Percentiles rank a stretch among this genome's conserved stretches.
These are phyloP conservation scores for Fusarium dlaminii DNA, from an alignment of 2,329 filamentous ascomycete species.

Conservation along the genomic window DNA sequence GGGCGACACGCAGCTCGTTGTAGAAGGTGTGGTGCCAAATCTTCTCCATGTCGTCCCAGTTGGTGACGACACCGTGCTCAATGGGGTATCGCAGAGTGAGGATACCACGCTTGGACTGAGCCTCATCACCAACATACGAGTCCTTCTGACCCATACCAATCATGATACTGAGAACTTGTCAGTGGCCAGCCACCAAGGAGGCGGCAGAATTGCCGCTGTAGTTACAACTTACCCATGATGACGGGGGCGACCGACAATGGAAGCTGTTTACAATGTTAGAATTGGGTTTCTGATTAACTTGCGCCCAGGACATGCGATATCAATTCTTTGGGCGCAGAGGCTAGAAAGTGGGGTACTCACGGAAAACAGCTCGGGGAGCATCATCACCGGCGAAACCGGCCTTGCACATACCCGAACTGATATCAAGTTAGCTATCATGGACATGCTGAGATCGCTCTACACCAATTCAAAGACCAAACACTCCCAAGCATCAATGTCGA, in stretches of 20 bases:
- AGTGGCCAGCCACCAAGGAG: conserved; percentile 23
- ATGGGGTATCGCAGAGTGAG: conserved; percentile 99
- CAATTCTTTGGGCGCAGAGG: conserved; percentile 30
- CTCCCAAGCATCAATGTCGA: conserved; percentile 17
- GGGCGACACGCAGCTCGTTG: conserved; percentile 99
- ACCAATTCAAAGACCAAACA: conserved; percentile 2
- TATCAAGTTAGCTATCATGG: conserved; percentile 51
- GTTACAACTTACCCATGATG: conserved; percentile 90
- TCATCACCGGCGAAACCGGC: conserved; percentile 99
- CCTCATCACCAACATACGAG: conserved; percentile 99
- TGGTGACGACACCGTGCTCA: conserved; percentile 99
- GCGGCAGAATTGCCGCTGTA: conserved; percentile 12
- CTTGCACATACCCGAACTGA: conserved; percentile 99
- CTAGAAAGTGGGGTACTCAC: conserved; percentile 72
- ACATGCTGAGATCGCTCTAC: neutral
- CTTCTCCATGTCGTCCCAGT: conserved; percentile 99
- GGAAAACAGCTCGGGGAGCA: conserved; percentile 99
- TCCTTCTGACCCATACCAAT: conserved; percentile 99
- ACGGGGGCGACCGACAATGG: conserved; percentile 99
- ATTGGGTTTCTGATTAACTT: conserved; percentile 18
- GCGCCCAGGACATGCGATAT: conserved; percentile 25
- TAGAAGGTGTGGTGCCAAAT: conserved; percentile 99
- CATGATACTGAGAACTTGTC: conserved; percentile 82
- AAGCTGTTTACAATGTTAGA: conserved; percentile 71
- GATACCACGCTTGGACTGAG: conserved; percentile 99